Percentiles rank a stretch among this genome's conserved stretches.
Conservation (phyloP, 352 stramenopile species). For the Phytophthora boehmeriae region DNA sequence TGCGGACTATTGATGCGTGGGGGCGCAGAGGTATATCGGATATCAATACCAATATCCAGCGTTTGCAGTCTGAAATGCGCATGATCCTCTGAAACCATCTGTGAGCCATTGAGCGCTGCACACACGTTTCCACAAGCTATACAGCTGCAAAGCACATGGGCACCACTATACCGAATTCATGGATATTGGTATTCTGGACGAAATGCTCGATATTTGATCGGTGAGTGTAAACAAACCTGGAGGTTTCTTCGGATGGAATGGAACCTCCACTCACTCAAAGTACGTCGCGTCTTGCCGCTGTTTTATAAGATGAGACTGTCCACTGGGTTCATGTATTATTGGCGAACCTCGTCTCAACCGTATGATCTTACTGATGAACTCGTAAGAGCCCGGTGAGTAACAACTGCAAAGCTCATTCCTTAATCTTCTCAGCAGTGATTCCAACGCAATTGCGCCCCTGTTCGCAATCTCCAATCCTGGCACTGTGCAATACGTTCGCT, state of each 20-base stretch:
- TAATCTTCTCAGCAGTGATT: no score
- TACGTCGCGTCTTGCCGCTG: conserved; percentile 42
- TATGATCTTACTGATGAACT: no score
- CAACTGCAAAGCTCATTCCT: no score
- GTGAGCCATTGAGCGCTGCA: conserved; percentile 79
- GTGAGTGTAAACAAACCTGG: conserved; percentile 70
- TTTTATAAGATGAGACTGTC: conserved; percentile 17
- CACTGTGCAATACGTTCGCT: not conserved
- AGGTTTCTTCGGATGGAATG: conserved; percentile 35
- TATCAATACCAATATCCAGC: conserved; percentile 89
- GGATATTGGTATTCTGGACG: conserved; percentile 54
- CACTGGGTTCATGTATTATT: not conserved
- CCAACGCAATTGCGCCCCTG: no score
- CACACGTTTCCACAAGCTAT: conserved; percentile 82
- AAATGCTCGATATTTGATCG: conserved; percentile 68
- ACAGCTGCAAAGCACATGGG: conserved; percentile 75
- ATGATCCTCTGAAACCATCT: conserved; percentile 93
- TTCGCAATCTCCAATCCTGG: not conserved
- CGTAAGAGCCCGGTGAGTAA: no score
- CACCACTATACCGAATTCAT: conserved; percentile 91
- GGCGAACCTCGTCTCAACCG: no score
- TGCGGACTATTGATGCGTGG: conserved; percentile 83
- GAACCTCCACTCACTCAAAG: conserved; percentile 11
- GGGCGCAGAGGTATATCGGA: conserved; percentile 87
- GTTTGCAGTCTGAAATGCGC: conserved; percentile 75